These are phyloP conservation scores for Daldinia sp. DNA, from an alignment of 2,329 filamentous ascomycete genomes.

Conservation along the genomic window DNA sequence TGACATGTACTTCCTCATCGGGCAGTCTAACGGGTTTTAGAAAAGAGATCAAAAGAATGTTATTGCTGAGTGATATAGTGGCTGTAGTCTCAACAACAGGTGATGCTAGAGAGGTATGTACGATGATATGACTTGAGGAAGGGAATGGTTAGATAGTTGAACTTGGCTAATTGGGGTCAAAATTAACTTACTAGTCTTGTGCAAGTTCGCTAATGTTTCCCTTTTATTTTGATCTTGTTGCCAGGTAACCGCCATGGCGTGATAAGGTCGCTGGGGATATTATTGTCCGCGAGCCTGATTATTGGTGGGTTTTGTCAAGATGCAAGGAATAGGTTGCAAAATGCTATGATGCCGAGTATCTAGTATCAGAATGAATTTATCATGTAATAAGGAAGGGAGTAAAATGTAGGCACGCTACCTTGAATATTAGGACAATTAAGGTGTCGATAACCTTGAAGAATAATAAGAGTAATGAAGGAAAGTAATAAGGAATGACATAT, in stretches of 20 bases:
- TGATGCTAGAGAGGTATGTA: background rate
- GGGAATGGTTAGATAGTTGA: background rate
- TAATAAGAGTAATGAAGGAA: background rate
- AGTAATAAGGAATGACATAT: background rate
- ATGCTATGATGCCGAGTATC: background rate
- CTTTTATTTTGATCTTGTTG: background rate
- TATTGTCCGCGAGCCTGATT: background rate
- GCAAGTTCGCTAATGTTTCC: background rate
- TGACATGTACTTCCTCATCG: conserved; percentile 3
- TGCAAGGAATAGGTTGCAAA: background rate
- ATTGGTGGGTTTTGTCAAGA: background rate
- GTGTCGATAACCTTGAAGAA: background rate
- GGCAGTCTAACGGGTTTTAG: background rate
- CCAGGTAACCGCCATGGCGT: background rate
- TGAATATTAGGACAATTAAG: background rate
- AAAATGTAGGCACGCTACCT: background rate
- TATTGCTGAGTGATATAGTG: background rate
- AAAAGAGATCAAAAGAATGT: background rate
- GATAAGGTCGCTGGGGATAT: background rate
- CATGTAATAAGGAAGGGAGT: background rate
- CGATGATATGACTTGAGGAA: background rate
- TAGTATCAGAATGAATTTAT: background rate
- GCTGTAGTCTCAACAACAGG: background rate
- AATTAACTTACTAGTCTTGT: background rate
- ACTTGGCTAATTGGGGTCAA: too few relatives aligned